These are phyloP conservation scores for Euphorbia corollata DNA, from an alignment of 441 rosid genomes.

Conservation along the genomic window DNA sequence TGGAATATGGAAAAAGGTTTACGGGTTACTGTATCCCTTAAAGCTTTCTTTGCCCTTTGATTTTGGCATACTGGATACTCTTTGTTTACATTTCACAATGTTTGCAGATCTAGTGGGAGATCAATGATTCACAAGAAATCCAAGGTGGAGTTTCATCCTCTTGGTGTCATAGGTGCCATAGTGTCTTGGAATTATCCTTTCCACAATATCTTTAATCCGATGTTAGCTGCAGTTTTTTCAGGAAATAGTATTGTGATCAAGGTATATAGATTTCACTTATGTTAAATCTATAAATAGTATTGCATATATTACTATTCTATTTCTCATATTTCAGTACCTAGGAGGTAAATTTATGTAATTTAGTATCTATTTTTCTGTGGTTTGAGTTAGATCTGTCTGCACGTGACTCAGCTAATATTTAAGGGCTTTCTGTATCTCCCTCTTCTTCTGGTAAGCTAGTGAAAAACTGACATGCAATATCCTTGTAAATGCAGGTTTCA, in stretches of 20 bases:
- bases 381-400: slow-evolving; percentile 5
- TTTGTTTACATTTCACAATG: slow-evolving; percentile 12
- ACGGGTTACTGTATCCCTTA: slow-evolving; percentile 1
- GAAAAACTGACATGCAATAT: slow-evolving; percentile 14
- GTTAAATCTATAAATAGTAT: no score
- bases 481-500: slow-evolving; percentile 53
- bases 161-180: slow-evolving; percentile 94
- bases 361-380: slow-evolving; percentile 9
- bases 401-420: not conserved
- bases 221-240: slow-evolving; percentile 93
- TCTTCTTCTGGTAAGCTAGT: slow-evolving; percentile 4
- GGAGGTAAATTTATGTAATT: slow-evolving; percentile 13
- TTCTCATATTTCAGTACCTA: slow-evolving; percentile 14
- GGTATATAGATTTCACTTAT: slow-evolving; percentile 32
- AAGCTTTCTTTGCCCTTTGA: not conserved
- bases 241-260: slow-evolving; percentile 90
- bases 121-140: slow-evolving; percentile 90
- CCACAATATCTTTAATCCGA: slow-evolving; percentile 92
- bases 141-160: slow-evolving; percentile 89
- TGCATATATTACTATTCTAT: slow-evolving; percentile 12
- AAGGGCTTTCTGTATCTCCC: not conserved
- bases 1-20: not conserved
- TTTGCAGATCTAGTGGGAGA: slow-evolving; percentile 78
- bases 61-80: not conserved
- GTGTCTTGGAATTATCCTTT: slow-evolving; percentile 99